Evolutionary conservation across 2,329 filamentous ascomycete species (phyloP).

Genomic region (Immersiporthe knoxdaviesiana): DNA sequence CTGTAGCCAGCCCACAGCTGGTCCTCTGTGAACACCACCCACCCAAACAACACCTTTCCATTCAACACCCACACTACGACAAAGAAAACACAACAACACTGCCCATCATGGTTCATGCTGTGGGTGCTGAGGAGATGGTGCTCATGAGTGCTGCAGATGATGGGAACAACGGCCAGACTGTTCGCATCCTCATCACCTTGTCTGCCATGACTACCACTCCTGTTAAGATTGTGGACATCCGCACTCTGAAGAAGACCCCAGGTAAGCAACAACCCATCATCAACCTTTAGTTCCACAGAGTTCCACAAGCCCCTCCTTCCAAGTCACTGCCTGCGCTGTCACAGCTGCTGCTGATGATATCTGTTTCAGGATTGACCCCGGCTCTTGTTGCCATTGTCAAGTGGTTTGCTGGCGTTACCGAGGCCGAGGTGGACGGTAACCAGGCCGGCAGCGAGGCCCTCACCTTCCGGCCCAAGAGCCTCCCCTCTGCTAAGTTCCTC

Average conservation of each 20-base stretch:
- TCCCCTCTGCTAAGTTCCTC: constrained; percentile 42
- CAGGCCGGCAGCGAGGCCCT: constrained; percentile 54
- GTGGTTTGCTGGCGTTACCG: constrained; percentile 56
- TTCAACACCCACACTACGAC: neutral
- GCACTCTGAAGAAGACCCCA: constrained; percentile 52
- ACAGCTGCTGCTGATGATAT: neutral
- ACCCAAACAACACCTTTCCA: neutral
- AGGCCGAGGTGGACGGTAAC: constrained; percentile 54
- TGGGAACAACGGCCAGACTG: constrained; percentile 65
- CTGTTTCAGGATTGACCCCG: constrained; percentile 59
- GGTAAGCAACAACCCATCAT: constrained; percentile 14
- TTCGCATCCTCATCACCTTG: constrained; percentile 59
- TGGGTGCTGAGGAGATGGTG: constrained; percentile 36
- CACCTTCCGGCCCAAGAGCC: constrained; percentile 48
- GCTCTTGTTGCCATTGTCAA: constrained; percentile 62
- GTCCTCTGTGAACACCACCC: neutral
- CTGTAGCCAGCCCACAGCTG: neutral
- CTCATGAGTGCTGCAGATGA: constrained; percentile 59
- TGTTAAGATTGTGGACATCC: constrained; percentile 56
- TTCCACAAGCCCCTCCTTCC: too few relatives aligned
- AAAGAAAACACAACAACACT: neutral
- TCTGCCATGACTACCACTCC: constrained; percentile 59
- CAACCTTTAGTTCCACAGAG: too few relatives aligned
- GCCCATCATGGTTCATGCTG: constrained; percentile 16
- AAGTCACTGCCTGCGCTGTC: neutral